Conservation (phyloP, 1,284 basidiomycete species). For the Tilletia walkeri region DNA sequence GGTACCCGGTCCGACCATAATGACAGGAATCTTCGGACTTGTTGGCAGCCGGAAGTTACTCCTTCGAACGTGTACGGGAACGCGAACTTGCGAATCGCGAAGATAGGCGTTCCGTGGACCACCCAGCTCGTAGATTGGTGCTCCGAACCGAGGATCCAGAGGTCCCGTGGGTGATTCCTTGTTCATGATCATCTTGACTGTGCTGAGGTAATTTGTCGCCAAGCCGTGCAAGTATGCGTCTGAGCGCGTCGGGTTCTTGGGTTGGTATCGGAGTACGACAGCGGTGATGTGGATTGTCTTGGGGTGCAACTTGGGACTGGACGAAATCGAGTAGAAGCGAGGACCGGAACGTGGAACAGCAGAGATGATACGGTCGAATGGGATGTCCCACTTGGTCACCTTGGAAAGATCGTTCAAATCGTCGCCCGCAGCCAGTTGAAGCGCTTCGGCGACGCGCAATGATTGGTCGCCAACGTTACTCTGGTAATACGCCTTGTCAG, state of each 20-base stretch:
- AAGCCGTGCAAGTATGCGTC: slow-evolving; percentile 44
- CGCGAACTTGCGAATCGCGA: slow-evolving; percentile 67
- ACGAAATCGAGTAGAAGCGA: slow-evolving; percentile 97
- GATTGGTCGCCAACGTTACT: slow-evolving; percentile 73
- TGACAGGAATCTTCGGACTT: slow-evolving; percentile 93
- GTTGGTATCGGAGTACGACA: slow-evolving; percentile 65
- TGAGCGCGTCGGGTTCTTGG: slow-evolving; percentile 23
- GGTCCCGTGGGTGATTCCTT: slow-evolving; percentile 43
- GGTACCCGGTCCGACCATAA: slow-evolving; percentile 98
- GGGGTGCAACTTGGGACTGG: slow-evolving; percentile 85
- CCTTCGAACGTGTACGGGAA: slow-evolving; percentile 88
- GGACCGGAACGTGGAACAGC: slow-evolving; percentile 89
- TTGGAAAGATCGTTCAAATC: slow-evolving; percentile 67
- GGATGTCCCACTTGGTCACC: slow-evolving; percentile 84
- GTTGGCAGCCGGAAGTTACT: slow-evolving; percentile 96
- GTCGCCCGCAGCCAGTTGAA: slow-evolving; percentile 78
- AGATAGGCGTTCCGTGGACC: slow-evolving; percentile 85
- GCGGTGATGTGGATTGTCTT: slow-evolving; percentile 88
- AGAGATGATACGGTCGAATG: slow-evolving; percentile 93
- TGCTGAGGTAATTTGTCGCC: slow-evolving; percentile 52
- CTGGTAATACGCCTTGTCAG: slow-evolving; percentile 82
- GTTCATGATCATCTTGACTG: slow-evolving; percentile 69
- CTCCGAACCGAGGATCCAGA: slow-evolving; percentile 51
- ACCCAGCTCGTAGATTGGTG: slow-evolving; percentile 78
- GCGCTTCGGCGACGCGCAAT: slow-evolving; percentile 84